Percentiles rank a stretch among this genome's conserved stretches.
Conservation (phyloP, 2,329 filamentous ascomycete genomes). For the Fusarium nanum region DNA sequence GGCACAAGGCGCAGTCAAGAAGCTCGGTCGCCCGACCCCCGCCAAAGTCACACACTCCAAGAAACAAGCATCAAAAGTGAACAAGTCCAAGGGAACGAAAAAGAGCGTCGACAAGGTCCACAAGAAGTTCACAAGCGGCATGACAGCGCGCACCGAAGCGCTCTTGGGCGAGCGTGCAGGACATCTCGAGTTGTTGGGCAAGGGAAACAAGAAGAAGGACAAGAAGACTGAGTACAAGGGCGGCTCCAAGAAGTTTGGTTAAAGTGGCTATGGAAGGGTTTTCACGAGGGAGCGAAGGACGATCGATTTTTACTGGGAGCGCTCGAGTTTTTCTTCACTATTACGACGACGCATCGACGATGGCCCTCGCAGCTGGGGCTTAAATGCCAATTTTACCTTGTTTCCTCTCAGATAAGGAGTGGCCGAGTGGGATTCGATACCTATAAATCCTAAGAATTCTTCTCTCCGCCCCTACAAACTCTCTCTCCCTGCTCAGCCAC, state of each 20-base stretch:
- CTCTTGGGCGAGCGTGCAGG: conserved; percentile 69
- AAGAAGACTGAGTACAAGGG: conserved; percentile 58
- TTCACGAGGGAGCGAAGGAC: conserved; percentile 3
- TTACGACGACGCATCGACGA: neutral
- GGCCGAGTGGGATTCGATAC: neutral
- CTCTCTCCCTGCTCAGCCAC: neutral
- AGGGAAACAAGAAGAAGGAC: conserved; percentile 64
- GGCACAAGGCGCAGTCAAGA: conserved; percentile 67
- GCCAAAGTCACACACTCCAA: conserved; percentile 57
- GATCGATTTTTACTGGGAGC: conserved; percentile 14
- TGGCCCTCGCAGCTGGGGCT: neutral
- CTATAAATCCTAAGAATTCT: neutral
- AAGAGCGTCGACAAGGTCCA: conserved; percentile 63
- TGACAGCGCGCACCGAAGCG: conserved; percentile 66
- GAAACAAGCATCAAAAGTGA: conserved; percentile 58
- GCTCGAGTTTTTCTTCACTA: conserved; percentile 1
- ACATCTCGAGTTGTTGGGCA: conserved; percentile 69
- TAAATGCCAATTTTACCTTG: neutral
- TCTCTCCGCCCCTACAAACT: neutral
- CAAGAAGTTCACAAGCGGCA: conserved; percentile 66
- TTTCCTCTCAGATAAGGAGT: neutral
- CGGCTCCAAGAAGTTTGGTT: conserved; percentile 68
- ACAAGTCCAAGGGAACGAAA: conserved; percentile 62
- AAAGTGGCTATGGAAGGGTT: conserved; percentile 39
- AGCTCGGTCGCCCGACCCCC: conserved; percentile 55